Evolutionary conservation across 2,329 filamentous ascomycete species (phyloP), one percentile per base, ranked within the genome.

Genomic region (Verticillium klebahnii): DNA sequence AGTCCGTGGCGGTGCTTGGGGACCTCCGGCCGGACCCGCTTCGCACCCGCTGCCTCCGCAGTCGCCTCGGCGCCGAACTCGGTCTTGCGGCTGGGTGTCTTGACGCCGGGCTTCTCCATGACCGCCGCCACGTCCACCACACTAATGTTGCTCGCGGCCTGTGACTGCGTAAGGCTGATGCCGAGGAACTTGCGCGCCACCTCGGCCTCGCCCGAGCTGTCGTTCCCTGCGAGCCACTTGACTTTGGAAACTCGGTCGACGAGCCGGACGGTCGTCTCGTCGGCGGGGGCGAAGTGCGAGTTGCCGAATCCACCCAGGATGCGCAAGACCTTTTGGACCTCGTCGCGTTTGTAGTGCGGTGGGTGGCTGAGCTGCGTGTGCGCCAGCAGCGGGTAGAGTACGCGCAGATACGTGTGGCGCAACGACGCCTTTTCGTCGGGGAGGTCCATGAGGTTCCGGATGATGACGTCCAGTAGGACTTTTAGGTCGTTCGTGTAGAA

Each of bases 401-500:
- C 95, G 36, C 95, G 89, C 6, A 99, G 83, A 72, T 99, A 99
- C 4, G 95, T 99, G 74, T 99, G 95, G 40, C 94, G 87, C 62
- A 99, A 80, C 19, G 86, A 82, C 65, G 82, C 80, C 64, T 85
- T 87, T 72, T 97, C 94, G 69, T 94, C 89, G 0, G 96, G 95
- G 9, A 99, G 82, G 73, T 99, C 95, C 69, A 98, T 87, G n/a
- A 99, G 82, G 70, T 99, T 99, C 54, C 95, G 91, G 64, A 99
- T 92, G 62, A 99, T 93, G 66, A 99, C 95, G 71, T 99, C 95
- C 56, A 98, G 83, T 17, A 99, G 85, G 5, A 99, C 95, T 62
- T 92, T 91, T 34, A 99, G 82, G 71, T 99, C 95, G 72, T 99
- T 99, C 32, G 93, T 97, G 75, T 98, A 99, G 72, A 99, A 99